Conservation (phyloP, 2,329 filamentous ascomycete genomes). For the Leptodontidium sp. region DNA sequence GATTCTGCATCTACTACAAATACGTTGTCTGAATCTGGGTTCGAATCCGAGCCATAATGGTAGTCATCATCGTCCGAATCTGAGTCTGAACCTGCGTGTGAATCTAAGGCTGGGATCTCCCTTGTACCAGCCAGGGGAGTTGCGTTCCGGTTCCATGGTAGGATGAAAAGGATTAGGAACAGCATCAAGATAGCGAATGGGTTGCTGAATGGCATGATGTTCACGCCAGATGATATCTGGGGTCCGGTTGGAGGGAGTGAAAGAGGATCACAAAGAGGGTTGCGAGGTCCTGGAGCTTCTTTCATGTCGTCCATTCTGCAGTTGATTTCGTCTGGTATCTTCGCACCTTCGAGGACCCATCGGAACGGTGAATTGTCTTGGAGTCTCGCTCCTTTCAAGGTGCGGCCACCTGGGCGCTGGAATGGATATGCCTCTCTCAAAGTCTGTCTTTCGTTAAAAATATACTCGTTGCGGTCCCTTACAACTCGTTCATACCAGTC, state of each 20-base stretch:
- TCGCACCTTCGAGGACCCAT: background rate
- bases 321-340: background rate
- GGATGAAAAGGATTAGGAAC: background rate
- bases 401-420: background rate
- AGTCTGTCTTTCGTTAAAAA: background rate
- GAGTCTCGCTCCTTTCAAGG: background rate
- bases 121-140: background rate
- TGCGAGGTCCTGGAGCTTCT: background rate
- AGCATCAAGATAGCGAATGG: background rate
- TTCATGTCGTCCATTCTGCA: background rate
- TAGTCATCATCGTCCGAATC: background rate
- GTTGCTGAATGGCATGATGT: background rate
- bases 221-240: background rate
- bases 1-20: background rate
- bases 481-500: background rate
- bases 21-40: background rate
- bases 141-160: background rate
- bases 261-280: background rate
- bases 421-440: background rate
- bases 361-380: background rate
- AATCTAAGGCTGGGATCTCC: too few species aligned
- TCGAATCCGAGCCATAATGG: background rate
- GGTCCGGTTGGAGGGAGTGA: background rate
- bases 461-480: background rate
- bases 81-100: background rate